Percentiles rank a stretch among this genome's conserved stretches.
Conservation (phyloP, 768 basidiomycete genomes). For the Melanogaster broomeanus region DNA sequence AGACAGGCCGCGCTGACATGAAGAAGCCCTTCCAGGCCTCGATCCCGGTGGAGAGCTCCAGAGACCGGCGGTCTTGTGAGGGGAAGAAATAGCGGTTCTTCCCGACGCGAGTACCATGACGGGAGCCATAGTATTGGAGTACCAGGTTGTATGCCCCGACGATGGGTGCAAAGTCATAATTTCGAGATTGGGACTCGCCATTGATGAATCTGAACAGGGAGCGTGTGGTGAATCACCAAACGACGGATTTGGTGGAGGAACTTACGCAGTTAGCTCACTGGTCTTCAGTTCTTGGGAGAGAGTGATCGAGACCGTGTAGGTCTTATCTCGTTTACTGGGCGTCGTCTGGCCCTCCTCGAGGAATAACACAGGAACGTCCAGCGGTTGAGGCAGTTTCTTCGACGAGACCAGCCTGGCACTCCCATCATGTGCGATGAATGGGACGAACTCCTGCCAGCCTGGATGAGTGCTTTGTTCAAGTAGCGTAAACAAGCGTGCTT, state of each 20-base stretch:
- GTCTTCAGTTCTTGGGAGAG: conserved; percentile 31
- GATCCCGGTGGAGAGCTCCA: conserved; percentile 37
- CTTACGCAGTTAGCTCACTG: conserved; percentile 36
- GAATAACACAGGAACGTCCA: conserved; percentile 35
- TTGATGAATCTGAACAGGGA: conserved; percentile 37
- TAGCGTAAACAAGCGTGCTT: conserved; percentile 41
- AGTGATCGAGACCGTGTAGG: conserved; percentile 41
- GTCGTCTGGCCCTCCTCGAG: conserved; percentile 41
- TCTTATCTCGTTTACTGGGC: conserved; percentile 31
- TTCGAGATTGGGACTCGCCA: conserved; percentile 37
- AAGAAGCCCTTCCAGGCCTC: conserved; percentile 52
- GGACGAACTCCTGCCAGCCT: conserved; percentile 39
- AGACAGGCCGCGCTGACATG: conserved; percentile 50
- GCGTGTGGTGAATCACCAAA: conserved; percentile 1
- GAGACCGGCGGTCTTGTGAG: conserved; percentile 17
- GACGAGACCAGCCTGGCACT: conserved; percentile 45
- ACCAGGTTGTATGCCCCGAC: conserved; percentile 50
- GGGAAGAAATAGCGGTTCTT: conserved; percentile 55
- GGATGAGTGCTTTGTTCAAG: conserved; percentile 39
- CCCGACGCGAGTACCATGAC: conserved; percentile 48
- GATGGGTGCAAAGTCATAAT: conserved; percentile 44
- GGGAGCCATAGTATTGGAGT: conserved; percentile 43
- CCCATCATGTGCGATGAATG: conserved; percentile 42
- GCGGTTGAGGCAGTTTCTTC: conserved; percentile 37
- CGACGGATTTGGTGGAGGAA: background rate